Evolutionary conservation across 495 filamentous ascomycete genomes (phyloP), one percentile per base, ranked within the genome.

Genomic region (Hyphodiscus hymeniophilus): DNA sequence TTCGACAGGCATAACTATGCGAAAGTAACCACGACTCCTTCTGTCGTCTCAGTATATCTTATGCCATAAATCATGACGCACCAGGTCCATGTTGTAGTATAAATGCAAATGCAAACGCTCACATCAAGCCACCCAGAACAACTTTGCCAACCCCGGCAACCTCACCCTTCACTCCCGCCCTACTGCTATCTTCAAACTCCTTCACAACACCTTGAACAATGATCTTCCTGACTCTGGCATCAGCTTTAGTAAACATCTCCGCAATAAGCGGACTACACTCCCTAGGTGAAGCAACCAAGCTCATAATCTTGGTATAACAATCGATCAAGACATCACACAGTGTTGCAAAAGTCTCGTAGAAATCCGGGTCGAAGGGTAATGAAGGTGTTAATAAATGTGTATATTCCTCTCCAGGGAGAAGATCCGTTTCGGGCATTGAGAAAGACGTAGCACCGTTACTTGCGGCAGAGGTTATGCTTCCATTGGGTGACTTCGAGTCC

Each of bases 291-390:
- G 79, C 69, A 33, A 97, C 69, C 40, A 97, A 69, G 17, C 65
- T 68, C 58, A 91, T 68, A 17, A 97, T 77, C 26, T 81, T 75
- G 40, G 80, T 80, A 65, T 99, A 99, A 56, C 80, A 86, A 57
- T 97, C 92, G 53, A 95, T 94, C 48, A 99, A 66, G 2, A 94
- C 86, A 63, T 99, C 94, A 66, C 92, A 97, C 20, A 99, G 71
- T 7, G 92, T 96, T n/a, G 89, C 84, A 64, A 97, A 97, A 0
- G 88, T 94, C 66, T 94, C 88, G 63, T 89, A 94, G 60, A 94
- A 99, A 64, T 99, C 92, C 8, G 91, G 91, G 41, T 97, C 92
- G 59, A 99, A 99, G 0, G 92, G 92, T 42, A 97, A 68, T n/a
- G 81, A 82, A 0, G 94, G 94, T 3, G 89, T 97, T 1, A 92